Conservation (phyloP, 2,329 filamentous ascomycete species). For the Talaromyces sp. region DNA sequence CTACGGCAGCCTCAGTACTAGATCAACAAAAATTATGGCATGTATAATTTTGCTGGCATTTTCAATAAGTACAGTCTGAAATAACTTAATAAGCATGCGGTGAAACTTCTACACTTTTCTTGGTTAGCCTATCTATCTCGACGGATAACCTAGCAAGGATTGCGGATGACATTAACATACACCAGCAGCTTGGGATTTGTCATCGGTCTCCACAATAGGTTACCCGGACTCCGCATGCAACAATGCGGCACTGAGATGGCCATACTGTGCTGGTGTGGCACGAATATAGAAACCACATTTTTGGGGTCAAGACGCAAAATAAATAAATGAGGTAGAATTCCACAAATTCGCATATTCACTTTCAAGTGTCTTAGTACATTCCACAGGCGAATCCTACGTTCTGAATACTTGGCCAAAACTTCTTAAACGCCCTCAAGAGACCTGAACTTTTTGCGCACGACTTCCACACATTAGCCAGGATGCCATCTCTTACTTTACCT, state of each 20-base stretch:
- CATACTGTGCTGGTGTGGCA: not conserved
- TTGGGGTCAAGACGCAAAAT: not conserved
- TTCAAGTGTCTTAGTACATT: not conserved
- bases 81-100: not conserved
- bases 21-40: not conserved
- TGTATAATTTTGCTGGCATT: no score
- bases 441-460: not conserved
- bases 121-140: not conserved
- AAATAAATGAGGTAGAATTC: not conserved
- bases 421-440: not conserved
- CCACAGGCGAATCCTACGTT: not conserved
- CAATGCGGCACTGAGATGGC: not conserved
- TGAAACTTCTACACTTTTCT: not conserved
- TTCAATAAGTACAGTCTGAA: not conserved
- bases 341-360: not conserved
- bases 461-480: not conserved
- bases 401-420: conserved; percentile 1
- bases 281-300: conserved; percentile 1
- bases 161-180: not conserved
- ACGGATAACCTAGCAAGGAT: not conserved
- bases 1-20: no score
- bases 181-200: not conserved
- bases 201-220: not conserved
- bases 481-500: conserved; percentile 9
- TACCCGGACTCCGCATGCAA: not conserved